Conservation (phyloP, 176 grass and related monocot species). For the Microstegium vimineum region DNA sequence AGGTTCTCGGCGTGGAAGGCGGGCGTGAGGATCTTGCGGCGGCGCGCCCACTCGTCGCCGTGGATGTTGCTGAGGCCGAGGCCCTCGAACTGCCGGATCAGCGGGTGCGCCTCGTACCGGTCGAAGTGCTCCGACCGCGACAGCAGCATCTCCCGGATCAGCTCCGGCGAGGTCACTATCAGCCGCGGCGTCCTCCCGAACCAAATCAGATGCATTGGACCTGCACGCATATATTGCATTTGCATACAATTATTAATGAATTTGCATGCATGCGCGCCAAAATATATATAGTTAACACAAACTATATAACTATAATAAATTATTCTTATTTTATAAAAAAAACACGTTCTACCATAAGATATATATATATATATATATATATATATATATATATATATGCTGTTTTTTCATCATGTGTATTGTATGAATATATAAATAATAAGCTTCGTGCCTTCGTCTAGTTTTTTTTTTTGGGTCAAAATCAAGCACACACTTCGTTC, state of each 20-base stretch:
- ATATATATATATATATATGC: too few species aligned
- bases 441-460: background rate
- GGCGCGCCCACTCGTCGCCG: constrained; percentile 74
- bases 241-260: background rate
- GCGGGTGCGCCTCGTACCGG: constrained; percentile 80
- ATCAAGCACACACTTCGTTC: background rate
- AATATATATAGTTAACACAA: background rate
- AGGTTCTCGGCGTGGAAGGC: constrained; percentile 88
- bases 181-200: constrained; percentile 77
- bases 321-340: background rate
- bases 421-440: background rate
- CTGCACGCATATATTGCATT: constrained; percentile 13
- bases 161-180: constrained; percentile 62
- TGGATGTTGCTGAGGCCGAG: constrained; percentile 70
- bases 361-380: too few species aligned
- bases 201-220: constrained; percentile 79
- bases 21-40: constrained; percentile 63
- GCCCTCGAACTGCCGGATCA: constrained; percentile 90
- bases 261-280: background rate
- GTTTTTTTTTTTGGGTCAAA: background rate
- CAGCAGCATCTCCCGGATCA: constrained; percentile 80
- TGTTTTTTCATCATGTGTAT: background rate
- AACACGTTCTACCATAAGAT: background rate
- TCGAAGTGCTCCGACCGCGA: constrained; percentile 76
- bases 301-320: background rate